Base-by-base conservation (phyloP, 192 early-diverging fungal genomes). In the Backusella morwellensis region DNA sequence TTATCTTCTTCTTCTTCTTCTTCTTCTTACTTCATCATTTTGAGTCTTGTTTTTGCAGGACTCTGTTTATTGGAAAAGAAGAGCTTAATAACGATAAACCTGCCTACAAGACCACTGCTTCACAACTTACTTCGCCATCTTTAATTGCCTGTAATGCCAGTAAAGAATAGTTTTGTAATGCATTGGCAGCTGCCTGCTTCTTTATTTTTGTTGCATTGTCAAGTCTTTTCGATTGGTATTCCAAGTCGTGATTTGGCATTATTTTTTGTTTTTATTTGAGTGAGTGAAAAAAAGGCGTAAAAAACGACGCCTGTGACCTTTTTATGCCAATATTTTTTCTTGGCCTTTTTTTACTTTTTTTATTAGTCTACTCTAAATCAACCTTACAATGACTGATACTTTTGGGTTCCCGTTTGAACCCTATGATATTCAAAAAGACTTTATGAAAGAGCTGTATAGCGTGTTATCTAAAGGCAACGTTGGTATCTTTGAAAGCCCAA, bases 401-500 rank as follows among this genome's bases (percentile, higher is more conserved):
- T 82, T 78, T 72, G 77, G 80, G 8, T 95, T 94, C 78, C 94
- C 94, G 0, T 91, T 90, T 75, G 78, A 75, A 19, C 93, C 96
- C 0, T 97, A 94, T 80, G 17, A 29, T 4, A 94, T 96, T 59
- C 96, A 97, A 77, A 74, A 83, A 35, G 85, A 91, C 0, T 95
- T 97, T 54, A 97, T 97, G 95, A 72, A 80, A 32, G 81, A 81
- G 29, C 79, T 97, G 50, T 96, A 94, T 78, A 81, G 89, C 38
- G 87, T 88, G 9, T 84, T 96, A 19, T 90, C 94, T 38, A 59
- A 87, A 19, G 78, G 87, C 7, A 87, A 93, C 66, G 86, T 98
- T 59, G 91, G 89, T 21, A 89, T 98, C 14, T 95, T 98, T 74
- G 97, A 98, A 81, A 93, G 91, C 34, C 97, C 97, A 15, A 98